Base-by-base conservation (phyloP, 208 protist genomes). In the Naegleria gruberi region DNA sequence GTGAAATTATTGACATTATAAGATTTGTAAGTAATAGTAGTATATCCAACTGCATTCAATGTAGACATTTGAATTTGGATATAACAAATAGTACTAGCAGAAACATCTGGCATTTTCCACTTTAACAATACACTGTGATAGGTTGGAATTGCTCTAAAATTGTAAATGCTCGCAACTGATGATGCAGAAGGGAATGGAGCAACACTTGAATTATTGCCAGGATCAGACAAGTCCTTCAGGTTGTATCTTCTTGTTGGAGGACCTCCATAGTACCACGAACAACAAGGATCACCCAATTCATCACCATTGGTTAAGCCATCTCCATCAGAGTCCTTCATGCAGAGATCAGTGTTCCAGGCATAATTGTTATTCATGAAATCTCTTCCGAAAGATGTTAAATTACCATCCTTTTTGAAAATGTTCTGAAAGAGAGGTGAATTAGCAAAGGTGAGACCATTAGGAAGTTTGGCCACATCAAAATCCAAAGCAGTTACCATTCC, bases 251-350 rank as follows among this genome's bases (percentile, higher is more conserved):
- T 65, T 3, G 51, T 1, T 65, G 51, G 19, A 3, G 51, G 12
- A 65, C 30, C 30, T 23, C 51, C 51, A 3, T 10, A 65, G 12
- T 10, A 51, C 82, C 82, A 86, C 15, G 15, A 45, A 51, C 82
- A 86, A 19, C 82, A 86, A 30, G 82, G 82, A 51, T 86, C 82
- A 23, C 82, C 82, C 44, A 86, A 51, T 23, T 86, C 82, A 51
- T 86, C 82, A 51, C 82, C 82, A 19, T 86, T 86, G 2, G 82
- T 51, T 45, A 51, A 23, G 1, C 82, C 82, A 51, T 86, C 82
- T 30, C 82, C 82, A 23, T 86, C 82, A 10, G 82, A 45, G 12
- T 86, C 82, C 15, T n/a, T 10, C 30, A 86, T 30, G 30, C 82
- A 86, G 26, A 86, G 30, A 1, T 86, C 45, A 30, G 15, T 23